phyloP scores from a whole-genome alignment of 2,329 filamentous ascomycete species.

The Achaetomium macrosporum region DNA sequence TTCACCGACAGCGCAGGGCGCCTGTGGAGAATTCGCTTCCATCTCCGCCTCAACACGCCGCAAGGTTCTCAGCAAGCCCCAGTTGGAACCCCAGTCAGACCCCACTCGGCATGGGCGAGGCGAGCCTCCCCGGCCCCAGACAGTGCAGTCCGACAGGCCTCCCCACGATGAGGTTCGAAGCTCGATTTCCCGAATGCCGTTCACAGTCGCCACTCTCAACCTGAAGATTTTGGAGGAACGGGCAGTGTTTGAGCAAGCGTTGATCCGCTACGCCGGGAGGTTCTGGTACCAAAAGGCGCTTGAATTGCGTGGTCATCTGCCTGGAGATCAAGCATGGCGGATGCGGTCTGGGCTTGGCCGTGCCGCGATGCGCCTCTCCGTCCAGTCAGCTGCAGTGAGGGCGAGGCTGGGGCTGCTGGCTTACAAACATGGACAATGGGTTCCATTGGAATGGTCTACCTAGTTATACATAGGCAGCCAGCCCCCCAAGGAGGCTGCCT shows the following conservation, averaged over 20 bases:
- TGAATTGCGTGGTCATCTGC: neutral
- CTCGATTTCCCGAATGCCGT: neutral
- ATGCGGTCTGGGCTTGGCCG: neutral
- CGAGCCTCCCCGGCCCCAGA: neutral
- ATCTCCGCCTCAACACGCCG: no score
- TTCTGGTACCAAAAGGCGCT: neutral
- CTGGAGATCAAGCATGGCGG: neutral
- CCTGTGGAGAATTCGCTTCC: no score
- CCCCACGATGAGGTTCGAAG: neutral
- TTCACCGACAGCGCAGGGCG: no score
- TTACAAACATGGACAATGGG: neutral
- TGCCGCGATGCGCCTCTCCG: neutral
- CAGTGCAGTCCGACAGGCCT: neutral
- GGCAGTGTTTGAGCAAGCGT: neutral
- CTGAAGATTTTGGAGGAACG: neutral
- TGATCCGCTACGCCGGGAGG: neutral
- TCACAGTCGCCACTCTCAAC: neutral
- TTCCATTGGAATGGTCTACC: neutral
- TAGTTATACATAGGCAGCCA: neutral
- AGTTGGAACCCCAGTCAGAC: neutral
- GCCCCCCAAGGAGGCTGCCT: neutral
- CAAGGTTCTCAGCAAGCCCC: no score
- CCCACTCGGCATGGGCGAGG: neutral
- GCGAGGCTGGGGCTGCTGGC: slow-evolving; percentile 1
- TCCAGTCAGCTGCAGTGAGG: neutral